Conservation (phyloP, 2,329 filamentous ascomycete genomes). For the Monosporascus ibericus region DNA sequence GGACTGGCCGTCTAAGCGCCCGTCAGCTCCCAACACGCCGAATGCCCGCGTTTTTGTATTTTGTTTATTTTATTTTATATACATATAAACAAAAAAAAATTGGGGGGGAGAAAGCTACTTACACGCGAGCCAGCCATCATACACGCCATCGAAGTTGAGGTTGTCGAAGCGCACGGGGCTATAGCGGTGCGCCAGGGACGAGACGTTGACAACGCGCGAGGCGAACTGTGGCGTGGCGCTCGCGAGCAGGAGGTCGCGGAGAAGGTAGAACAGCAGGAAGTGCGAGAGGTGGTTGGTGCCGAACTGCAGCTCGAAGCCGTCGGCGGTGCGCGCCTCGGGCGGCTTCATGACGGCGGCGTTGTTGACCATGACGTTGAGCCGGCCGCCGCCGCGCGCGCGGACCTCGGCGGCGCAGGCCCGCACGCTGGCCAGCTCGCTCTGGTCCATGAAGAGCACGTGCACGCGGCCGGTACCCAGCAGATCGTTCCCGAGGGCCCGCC, state of each 20-base stretch:
- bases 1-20: constrained; percentile 31
- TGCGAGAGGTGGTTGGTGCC: constrained; percentile 48
- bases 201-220: constrained; percentile 40
- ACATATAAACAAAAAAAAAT: too few species aligned
- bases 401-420: constrained; percentile 19
- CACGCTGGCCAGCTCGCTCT: constrained; percentile 26
- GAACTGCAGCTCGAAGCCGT: constrained; percentile 47
- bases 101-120: too few species aligned
- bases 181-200: constrained; percentile 34
- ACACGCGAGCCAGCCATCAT: constrained; percentile 19
- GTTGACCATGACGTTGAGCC: constrained; percentile 29
- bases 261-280: constrained; percentile 47
- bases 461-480: constrained; percentile 20
- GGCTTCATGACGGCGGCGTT: constrained; percentile 41
- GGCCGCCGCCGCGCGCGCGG: constrained; percentile 7
- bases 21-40: constrained; percentile 14
- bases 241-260: constrained; percentile 37
- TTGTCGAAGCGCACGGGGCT: constrained; percentile 30
- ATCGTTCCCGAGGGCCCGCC: constrained; percentile 20
- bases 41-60: too few species aligned
- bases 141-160: constrained; percentile 30
- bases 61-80: too few species aligned
- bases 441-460: constrained; percentile 29
- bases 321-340: constrained; percentile 29
- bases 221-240: constrained; percentile 32